Evolutionary conservation across 2,329 filamentous ascomycete species (phyloP).

Genomic region (Camillea tinctor): DNA sequence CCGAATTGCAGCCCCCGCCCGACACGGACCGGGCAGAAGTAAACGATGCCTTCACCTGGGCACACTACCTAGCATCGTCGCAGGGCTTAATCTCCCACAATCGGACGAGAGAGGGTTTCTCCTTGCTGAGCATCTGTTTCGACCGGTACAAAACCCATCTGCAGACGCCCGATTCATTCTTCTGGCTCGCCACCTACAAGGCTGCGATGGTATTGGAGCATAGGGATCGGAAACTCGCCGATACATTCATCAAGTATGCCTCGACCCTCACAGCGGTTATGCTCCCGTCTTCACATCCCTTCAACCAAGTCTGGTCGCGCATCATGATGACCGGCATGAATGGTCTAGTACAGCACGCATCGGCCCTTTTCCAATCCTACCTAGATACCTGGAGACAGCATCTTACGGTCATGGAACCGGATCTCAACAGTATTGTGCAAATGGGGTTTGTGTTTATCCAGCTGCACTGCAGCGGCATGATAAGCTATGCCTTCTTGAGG

Average conservation of each 20-base stretch:
- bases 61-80: slow-evolving; percentile 30
- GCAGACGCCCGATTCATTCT: slow-evolving; percentile 28
- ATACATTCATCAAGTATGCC: slow-evolving; percentile 28
- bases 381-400: slow-evolving; percentile 25
- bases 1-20: slow-evolving; percentile 24
- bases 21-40: slow-evolving; percentile 19
- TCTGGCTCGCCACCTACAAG: slow-evolving; percentile 31
- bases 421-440: slow-evolving; percentile 22
- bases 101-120: slow-evolving; percentile 27
- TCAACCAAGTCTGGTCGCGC: slow-evolving; percentile 28
- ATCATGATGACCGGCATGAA: slow-evolving; percentile 25
- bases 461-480: slow-evolving; percentile 27
- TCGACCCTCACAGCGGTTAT: slow-evolving; percentile 25
- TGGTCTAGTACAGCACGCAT: slow-evolving; percentile 24
- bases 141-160: slow-evolving; percentile 29
- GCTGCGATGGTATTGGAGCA: slow-evolving; percentile 28
- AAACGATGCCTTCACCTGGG: slow-evolving; percentile 30
- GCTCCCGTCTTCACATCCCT: slow-evolving; percentile 25
- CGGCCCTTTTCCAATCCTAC: slow-evolving; percentile 27
- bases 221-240: slow-evolving; percentile 21
- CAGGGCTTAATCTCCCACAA: slow-evolving; percentile 29
- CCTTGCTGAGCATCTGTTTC: slow-evolving; percentile 27
- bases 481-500: slow-evolving; percentile 22
- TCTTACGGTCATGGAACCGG: slow-evolving; percentile 17
- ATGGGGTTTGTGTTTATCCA: slow-evolving; percentile 30